Percentiles rank a stretch among this genome's conserved stretches.
Conservation (phyloP, 495 filamentous ascomycete species). For the Penicillium malachiteum region DNA sequence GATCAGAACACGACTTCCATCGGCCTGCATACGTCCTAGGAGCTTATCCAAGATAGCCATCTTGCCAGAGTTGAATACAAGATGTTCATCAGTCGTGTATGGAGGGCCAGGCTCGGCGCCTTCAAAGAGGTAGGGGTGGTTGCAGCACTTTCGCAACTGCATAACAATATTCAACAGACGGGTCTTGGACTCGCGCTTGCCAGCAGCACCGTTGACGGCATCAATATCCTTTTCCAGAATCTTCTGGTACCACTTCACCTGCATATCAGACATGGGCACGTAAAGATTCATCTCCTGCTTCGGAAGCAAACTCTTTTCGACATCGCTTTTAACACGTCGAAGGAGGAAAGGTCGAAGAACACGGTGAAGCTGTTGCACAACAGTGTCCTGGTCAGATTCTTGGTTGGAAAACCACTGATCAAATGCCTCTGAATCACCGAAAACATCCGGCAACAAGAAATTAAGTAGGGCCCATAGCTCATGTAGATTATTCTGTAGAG, state of each 20-base stretch:
- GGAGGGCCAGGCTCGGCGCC: constrained; percentile 96
- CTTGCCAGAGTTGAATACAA: constrained; percentile 91
- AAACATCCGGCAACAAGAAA: constrained; percentile 95
- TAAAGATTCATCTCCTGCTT: constrained; percentile 98
- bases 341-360: constrained; percentile 93
- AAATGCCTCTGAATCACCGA: constrained; percentile 96
- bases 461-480: constrained; percentile 99
- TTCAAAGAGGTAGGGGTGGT: constrained; percentile 98
- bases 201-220: constrained; percentile 94
- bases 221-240: constrained; percentile 99
- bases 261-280: constrained; percentile 99
- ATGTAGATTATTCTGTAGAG: constrained; percentile 97
- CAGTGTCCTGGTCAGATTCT: constrained; percentile 84
- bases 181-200: constrained; percentile 98
- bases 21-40: constrained; percentile 73
- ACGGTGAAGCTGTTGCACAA: constrained; percentile 95
- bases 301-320: constrained; percentile 95
- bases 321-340: constrained; percentile 95
- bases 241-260: constrained; percentile 98
- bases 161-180: constrained; percentile 99
- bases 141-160: constrained; percentile 99
- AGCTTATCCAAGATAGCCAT: constrained; percentile 98
- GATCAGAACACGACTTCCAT: constrained; percentile 91
- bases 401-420: constrained; percentile 96
- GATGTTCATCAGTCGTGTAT: constrained; percentile 96